Base-by-base conservation (phyloP, 208 protist species). In the Trypanosoma avium region DNA sequence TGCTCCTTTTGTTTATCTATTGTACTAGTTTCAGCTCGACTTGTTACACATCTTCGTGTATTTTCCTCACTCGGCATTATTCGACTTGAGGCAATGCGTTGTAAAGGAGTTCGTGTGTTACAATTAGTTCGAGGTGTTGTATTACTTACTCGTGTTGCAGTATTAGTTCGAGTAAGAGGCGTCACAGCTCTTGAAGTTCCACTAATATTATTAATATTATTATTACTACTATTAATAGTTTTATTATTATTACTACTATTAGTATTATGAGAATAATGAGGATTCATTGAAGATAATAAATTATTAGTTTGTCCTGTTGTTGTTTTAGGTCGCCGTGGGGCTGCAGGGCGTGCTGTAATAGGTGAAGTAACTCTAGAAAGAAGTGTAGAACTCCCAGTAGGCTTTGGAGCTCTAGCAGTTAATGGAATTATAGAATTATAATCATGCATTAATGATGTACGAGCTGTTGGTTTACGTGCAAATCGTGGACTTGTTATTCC, bases 61-160 rank as follows among this genome's bases (percentile, higher is more conserved):
- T 26, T 21, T 3, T 63, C 65, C 9, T 53, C 46, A 32, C 48
- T 24, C 17, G 65, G 65, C 35, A 71, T 6, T 1, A 71, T 19
- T 19, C 56, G 65, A 58, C 46, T 71, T 15, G 65, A 71, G 5
- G 36, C 42, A 58, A 71, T 71, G 29, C 65, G 65, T 32, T 71
- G 42, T 9, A 71, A 12, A 13, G 55, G 65, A 24, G 57, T 63
- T 3, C 35, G 60, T 1, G 60, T 47, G n/a, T n/a, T n/a, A 21
- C 29, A 17, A 40, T 32, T 9, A 33, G 19, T 12, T 38, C 49
- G 21, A n/a, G 61, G 42, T 1, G 52, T 54, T 10, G 27, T 26
- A 36, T 29, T 58, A 3, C 29, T 26, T 29, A 15, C 42, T 27
- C 22, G 38, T 32, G 35, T 10, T 10, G 26, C 10, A 27, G 49